Evolutionary conservation across 2,329 filamentous ascomycete genomes (phyloP).

Genomic region (Sclerotiophoma versabilis): DNA sequence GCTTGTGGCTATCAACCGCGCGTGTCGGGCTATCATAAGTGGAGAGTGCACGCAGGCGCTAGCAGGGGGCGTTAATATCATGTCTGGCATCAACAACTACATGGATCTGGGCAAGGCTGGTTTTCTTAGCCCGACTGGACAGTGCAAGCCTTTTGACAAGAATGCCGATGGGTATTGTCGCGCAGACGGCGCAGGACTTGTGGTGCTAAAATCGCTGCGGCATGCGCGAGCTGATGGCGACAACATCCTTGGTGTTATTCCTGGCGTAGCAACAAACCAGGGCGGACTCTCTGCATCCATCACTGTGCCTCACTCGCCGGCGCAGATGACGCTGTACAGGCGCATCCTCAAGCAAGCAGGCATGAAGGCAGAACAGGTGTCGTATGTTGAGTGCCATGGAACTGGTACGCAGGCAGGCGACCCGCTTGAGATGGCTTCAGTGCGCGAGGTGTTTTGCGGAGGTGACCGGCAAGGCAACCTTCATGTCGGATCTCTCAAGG

Average conservation of each 20-base stretch:
- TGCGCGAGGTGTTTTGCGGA: slow-evolving; percentile 17
- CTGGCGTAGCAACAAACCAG: neutral
- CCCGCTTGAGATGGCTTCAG: slow-evolving; percentile 21
- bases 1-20: slow-evolving; percentile 30
- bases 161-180: slow-evolving; percentile 63
- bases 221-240: slow-evolving; percentile 60
- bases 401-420: slow-evolving; percentile 40
- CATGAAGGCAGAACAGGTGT: slow-evolving; percentile 38
- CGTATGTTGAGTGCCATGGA: slow-evolving; percentile 38
- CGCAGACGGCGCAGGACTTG: slow-evolving; percentile 55
- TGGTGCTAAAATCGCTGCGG: slow-evolving; percentile 35
- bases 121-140: slow-evolving; percentile 55
- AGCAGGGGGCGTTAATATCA: slow-evolving; percentile 47
- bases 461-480: slow-evolving; percentile 12
- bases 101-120: slow-evolving; percentile 46
- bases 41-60: slow-evolving; percentile 41
- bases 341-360: slow-evolving; percentile 37
- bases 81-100: slow-evolving; percentile 38
- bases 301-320: slow-evolving; percentile 16
- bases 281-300: neutral
- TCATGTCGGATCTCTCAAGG: slow-evolving; percentile 35
- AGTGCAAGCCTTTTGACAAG: slow-evolving; percentile 52
- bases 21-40: slow-evolving; percentile 31
- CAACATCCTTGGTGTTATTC: slow-evolving; percentile 55
- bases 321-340: slow-evolving; percentile 22